A percentile compares a stretch with the other conserved stretches of the same genome.
Conservation (phyloP, 2,329 filamentous ascomycete species). For the Rhynchosporium secalis region DNA sequence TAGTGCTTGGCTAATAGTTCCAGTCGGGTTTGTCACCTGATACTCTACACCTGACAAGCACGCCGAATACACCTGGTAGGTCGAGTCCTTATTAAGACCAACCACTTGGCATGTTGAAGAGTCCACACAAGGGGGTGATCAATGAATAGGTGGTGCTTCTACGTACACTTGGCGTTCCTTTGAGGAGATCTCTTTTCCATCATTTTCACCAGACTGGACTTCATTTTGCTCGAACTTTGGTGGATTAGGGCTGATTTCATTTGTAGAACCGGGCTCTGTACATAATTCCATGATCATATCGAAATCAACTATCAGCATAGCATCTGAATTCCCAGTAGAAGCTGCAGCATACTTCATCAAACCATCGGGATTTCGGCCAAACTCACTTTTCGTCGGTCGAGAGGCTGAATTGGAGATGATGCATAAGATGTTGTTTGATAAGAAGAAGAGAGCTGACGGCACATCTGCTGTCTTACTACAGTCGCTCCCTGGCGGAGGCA, state of each 20-base stretch:
- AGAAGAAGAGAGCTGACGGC: conserved; percentile 54
- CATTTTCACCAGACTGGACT: not conserved
- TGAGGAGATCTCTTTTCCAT: conserved; percentile 13
- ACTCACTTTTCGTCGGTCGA: conserved; percentile 63
- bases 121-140: not conserved
- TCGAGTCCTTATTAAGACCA: conserved; percentile 12
- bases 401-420: conserved; percentile 57
- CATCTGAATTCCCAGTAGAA: conserved; percentile 27
- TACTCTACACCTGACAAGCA: conserved; percentile 14
- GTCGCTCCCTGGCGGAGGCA: conserved; percentile 65
- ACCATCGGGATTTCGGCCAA: conserved; percentile 61
- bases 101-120: conserved; percentile 6
- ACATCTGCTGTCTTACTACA: conserved; percentile 65
- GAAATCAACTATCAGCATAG: conserved; percentile 30
- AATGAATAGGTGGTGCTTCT: not conserved
- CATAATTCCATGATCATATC: conserved; percentile 33
- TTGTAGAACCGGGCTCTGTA: conserved; percentile 37
- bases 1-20: not conserved
- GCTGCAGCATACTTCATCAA: conserved; percentile 43
- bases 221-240: conserved; percentile 13
- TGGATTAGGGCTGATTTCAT: conserved; percentile 38
- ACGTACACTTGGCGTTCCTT: not conserved
- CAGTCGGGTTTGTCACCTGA: conserved; percentile 13
- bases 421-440: conserved; percentile 59
- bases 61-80: conserved; percentile 23